Base-by-base conservation (phyloP, 2,329 filamentous ascomycete species). In the Zasmidium cellare region DNA sequence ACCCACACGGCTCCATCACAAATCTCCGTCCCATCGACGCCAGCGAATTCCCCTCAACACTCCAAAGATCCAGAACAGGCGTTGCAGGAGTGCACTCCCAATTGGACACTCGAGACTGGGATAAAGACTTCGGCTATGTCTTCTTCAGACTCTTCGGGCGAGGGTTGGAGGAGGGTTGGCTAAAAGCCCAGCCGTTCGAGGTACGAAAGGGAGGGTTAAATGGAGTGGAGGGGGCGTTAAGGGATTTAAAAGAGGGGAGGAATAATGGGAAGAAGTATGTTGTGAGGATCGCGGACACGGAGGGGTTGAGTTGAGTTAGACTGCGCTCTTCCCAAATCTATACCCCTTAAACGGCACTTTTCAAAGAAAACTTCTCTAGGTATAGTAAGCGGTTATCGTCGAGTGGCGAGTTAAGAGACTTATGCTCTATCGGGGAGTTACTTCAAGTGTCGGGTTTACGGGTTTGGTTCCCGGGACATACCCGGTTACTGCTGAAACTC, bases 181-280 rank as follows among this genome's bases (percentile, higher is more conserved):
- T 75, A 53, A 70, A 66, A 61, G 48, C 65, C 20, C 73, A 75
- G 55, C 72, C 71, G 23, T 68, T 70, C 45, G 80, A 84, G 69
- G 75, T 86, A 11, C 70, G 84, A 1, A 72, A 77, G 0, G 82
- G 83, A 2, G 85, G 84, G 0, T 64, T 88, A 51, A 75, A 69
- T 3, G 83, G 84, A 0, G 70, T 87, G 2, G 73, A 85, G 65
- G 72, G 67, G 35, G 85, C 75, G 0, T 67, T 89, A 71, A 70
- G 71, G 62, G 80, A 84, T 61, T 69, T 89, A 67, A 83, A 80
- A 68, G 78, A 77, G 24, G 86, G 86, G 0, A 84, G 83, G 71
- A 84, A 82, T 20, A 86, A 82, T 65, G 86, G 79, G 1, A 77
- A 83, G 0, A 89, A 89, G 73, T 88, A 87, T 74, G 81, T 89